Percentiles rank a stretch among this genome's conserved stretches.
These are phyloP conservation scores for Ganoderma meredithae DNA, from an alignment of 1,284 basidiomycete species.

Conservation along the genomic window DNA sequence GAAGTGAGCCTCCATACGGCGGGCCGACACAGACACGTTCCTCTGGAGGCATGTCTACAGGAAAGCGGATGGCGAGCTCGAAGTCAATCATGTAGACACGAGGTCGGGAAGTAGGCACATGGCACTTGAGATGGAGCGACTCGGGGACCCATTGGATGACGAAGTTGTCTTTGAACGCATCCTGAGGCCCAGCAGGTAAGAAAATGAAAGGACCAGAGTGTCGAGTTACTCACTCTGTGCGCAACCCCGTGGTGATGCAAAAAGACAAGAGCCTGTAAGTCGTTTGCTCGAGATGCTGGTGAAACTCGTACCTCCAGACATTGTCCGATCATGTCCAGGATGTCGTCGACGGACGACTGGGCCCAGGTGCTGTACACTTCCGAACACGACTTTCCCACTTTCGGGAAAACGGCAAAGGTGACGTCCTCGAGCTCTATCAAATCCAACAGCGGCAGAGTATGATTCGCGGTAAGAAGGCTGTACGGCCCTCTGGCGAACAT, in stretches of 20 bases:
- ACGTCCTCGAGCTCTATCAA: conserved; percentile 41
- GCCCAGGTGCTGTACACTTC: conserved; percentile 32
- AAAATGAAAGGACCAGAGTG: too few species aligned
- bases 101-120: conserved; percentile 10
- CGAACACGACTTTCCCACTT: conserved; percentile 26
- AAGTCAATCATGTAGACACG: conserved; percentile 26
- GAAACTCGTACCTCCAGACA: conserved; percentile 34
- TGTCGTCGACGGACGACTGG: conserved; percentile 41
- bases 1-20: conserved; percentile 12
- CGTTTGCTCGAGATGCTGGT: too few species aligned
- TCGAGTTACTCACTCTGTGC: conserved; percentile 8
- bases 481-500: background rate
- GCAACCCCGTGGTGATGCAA: conserved; percentile 11
- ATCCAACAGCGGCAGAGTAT: conserved; percentile 33
- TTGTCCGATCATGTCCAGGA: conserved; percentile 42
- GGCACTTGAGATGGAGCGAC: background rate
- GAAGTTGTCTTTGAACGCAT: conserved; percentile 29
- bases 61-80: conserved; percentile 19
- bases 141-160: conserved; percentile 26
- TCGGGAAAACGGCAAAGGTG: conserved; percentile 42
- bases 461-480: conserved; percentile 16
- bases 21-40: conserved; percentile 17
- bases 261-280: conserved; percentile 11
- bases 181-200: conserved; percentile 5
- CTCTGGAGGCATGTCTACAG: conserved; percentile 20